Base-by-base conservation (phyloP, 2,329 filamentous ascomycete species). In the Colletotrichum higginsianum region DNA sequence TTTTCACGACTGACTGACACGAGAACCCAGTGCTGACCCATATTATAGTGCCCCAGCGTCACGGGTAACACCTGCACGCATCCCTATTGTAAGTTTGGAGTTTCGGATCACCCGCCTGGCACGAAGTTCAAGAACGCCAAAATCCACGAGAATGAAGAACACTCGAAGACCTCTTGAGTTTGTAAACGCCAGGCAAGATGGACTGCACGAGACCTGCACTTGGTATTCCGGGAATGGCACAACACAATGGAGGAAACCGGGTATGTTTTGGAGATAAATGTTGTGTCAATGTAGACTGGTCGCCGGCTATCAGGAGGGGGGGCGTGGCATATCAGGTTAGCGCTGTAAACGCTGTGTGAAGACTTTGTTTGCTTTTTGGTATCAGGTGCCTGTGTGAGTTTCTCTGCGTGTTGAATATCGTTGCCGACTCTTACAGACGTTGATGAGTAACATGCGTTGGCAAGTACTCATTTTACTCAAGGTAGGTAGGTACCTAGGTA, bases 31-130 rank as follows among this genome's bases (percentile, higher is more conserved):
- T 56, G 69, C 61, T 73, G 44, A 62, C 38, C 42, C 71, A 40
- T 30, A 40, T 4, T 18, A 13, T 66, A 89, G 87, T 90, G 88
- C 74, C 87, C 88, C 0, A 89, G 84, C 71, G 82, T 87, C n/a
- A 78, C 78, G 13, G 84, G 88, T 49, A 86, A 85, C 4, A 75
- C 83, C 30, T 91, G 89, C 78, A 82, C 78, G 18, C 86, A 89
- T 72, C 86, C 86, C 18, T 86, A 82, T 75, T 91, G 89, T 83
- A 87, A 87, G 73, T 91, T 90, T 76, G 77, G 79, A 2, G 78
- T 82, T 18, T 82, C 86, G 2, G 84, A 86, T 23, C 89, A 91
- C 77, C 88, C 89, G 0, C 88, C 89, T 0, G 84, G 84, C n/a
- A 90, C 88, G 5, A 88, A 84, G 74, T 86, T 85, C 75, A 85